Conservation (phyloP, 345 rosid genomes). For the Populus euphratica region DNA sequence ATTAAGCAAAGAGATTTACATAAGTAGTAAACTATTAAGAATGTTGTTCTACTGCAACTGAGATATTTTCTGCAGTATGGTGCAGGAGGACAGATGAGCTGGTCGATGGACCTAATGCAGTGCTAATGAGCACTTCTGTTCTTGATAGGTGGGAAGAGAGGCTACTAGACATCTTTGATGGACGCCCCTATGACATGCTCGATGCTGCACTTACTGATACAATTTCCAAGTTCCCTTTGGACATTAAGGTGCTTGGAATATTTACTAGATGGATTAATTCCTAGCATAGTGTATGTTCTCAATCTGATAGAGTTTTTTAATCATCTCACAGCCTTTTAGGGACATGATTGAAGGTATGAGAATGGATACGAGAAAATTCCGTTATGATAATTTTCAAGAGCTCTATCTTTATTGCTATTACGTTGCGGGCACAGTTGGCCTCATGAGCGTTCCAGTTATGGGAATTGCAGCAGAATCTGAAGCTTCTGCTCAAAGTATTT, state of each 20-base stretch:
- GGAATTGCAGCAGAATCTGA: slow-evolving; percentile 49
- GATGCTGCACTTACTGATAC: slow-evolving; percentile 60
- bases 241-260: slow-evolving; percentile 38
- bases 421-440: slow-evolving; percentile 58
- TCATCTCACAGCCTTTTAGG: slow-evolving; percentile 42
- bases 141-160: slow-evolving; percentile 61
- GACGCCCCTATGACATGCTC: slow-evolving; percentile 54
- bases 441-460: slow-evolving; percentile 62
- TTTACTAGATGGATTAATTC: background rate
- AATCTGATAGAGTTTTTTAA: background rate
- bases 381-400: slow-evolving; percentile 49
- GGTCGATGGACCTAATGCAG: slow-evolving; percentile 55
- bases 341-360: slow-evolving; percentile 71
- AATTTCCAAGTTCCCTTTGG: slow-evolving; percentile 45
- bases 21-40: background rate
- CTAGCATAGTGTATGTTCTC: background rate
- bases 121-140: slow-evolving; percentile 34
- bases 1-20: too few species aligned
- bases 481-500: slow-evolving; percentile 33
- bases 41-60: background rate
- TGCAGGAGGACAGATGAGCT: slow-evolving; percentile 69
- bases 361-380: slow-evolving; percentile 47
- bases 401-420: slow-evolving; percentile 54
- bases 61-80: slow-evolving; percentile 40
- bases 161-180: slow-evolving; percentile 49